A percentile compares a stretch with the other conserved stretches of the same genome.
Conservation (phyloP, 2,329 filamentous ascomycete species). For the Dactylellina parvicollis region DNA sequence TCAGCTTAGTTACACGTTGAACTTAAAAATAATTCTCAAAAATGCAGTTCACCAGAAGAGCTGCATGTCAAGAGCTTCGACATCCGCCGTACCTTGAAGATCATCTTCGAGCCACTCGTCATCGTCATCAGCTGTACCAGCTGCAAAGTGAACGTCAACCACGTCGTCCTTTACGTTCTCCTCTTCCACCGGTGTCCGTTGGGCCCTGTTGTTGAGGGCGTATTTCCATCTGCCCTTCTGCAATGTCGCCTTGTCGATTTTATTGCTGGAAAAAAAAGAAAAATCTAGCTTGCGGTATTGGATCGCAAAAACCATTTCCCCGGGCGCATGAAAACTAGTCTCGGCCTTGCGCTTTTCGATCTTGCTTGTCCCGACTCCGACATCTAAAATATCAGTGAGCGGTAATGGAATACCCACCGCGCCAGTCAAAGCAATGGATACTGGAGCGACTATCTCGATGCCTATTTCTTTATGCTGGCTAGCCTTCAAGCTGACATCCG, state of each 20-base stretch:
- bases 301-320: slow-evolving; percentile 18
- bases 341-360: background rate
- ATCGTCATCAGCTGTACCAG: background rate
- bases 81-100: background rate
- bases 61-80: too few species aligned
- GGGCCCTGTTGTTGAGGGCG: background rate
- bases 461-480: background rate
- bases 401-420: background rate
- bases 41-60: too few species aligned
- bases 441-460: background rate
- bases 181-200: background rate
- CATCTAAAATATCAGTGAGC: slow-evolving; percentile 5
- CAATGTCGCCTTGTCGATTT: slow-evolving; percentile 1
- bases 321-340: background rate
- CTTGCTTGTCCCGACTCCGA: background rate
- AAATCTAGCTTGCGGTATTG: slow-evolving; percentile 21
- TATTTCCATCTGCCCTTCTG: background rate
- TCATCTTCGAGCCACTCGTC: background rate
- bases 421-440: background rate
- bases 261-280: slow-evolving; percentile 4
- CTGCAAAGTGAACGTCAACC: background rate
- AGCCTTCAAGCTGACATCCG: background rate
- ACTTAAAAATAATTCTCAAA: too few species aligned
- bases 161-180: background rate
- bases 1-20: too few species aligned